phyloP scores from a whole-genome alignment of 1,284 basidiomycete genomes.

The Macrocystidia cucumis region DNA sequence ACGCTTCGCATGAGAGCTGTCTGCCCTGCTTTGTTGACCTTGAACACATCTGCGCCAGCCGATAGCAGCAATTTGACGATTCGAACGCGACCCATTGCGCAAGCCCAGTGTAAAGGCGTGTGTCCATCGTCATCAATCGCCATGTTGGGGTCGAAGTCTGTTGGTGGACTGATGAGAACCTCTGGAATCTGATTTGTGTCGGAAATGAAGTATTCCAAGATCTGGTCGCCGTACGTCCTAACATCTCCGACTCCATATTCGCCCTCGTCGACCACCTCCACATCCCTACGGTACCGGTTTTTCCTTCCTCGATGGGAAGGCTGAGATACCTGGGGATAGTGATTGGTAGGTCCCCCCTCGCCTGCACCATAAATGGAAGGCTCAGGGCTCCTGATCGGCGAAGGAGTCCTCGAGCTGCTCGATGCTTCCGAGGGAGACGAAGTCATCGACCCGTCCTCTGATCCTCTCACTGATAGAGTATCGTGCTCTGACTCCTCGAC shows the following conservation, averaged over 20 bases:
- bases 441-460: conserved; percentile 80
- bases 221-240: conserved; percentile 84
- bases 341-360: conserved; percentile 25
- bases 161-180: conserved; percentile 83
- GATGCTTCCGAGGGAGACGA: conserved; percentile 81
- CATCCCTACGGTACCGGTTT: conserved; percentile 29
- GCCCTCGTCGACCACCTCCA: conserved; percentile 29
- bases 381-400: conserved; percentile 63
- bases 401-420: conserved; percentile 84
- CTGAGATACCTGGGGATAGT: not conserved
- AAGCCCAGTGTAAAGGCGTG: conserved; percentile 97
- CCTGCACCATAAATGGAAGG: conserved; percentile 34
- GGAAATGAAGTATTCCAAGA: conserved; percentile 98
- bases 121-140: conserved; percentile 98
- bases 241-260: conserved; percentile 37
- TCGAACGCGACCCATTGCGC: conserved; percentile 96
- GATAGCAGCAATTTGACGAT: conserved; percentile 94
- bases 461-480: conserved; percentile 52
- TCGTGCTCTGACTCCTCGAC: conserved; percentile 57
- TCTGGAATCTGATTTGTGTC: conserved; percentile 92
- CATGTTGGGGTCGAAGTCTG: conserved; percentile 94
- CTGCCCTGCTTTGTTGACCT: conserved; percentile 95
- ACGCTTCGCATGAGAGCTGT: conserved; percentile 98
- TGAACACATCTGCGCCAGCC: conserved; percentile 95
- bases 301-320: conserved; percentile 24